Conservation (phyloP, 179 eudicot species). For the Beta lomatogona region DNA sequence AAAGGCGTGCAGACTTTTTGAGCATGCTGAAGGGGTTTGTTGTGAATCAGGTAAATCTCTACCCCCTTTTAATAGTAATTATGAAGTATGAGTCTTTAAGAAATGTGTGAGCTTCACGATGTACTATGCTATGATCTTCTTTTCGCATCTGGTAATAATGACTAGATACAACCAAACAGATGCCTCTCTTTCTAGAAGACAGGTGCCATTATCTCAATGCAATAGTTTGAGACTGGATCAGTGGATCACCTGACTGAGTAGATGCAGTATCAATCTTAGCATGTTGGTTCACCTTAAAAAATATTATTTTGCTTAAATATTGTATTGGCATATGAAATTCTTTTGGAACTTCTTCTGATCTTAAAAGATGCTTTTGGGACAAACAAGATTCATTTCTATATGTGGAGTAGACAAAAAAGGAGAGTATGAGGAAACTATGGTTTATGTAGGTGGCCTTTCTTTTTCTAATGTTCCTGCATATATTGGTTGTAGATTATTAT, state of each 20-base stretch:
- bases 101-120: not conserved
- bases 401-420: not conserved
- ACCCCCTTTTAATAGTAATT: not conserved
- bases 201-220: not conserved
- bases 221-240: not conserved
- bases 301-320: not conserved
- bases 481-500: too few species aligned
- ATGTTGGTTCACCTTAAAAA: not conserved
- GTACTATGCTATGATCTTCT: not conserved
- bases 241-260: not conserved
- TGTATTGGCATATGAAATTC: not conserved
- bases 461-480: too few species aligned
- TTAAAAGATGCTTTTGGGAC: not conserved
- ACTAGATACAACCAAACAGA: too few species aligned
- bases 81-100: not conserved
- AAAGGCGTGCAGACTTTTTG: conserved; percentile 47
- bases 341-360: not conserved
- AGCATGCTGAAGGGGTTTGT: conserved; percentile 57
- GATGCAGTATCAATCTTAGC: not conserved
- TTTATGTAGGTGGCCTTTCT: not conserved
- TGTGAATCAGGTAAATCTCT: conserved; percentile 45
- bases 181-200: not conserved
- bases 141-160: not conserved
- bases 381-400: not conserved
- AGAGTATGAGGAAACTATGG: not conserved